These are phyloP conservation scores for Beauveria caledonica DNA, from an alignment of 2,329 filamentous ascomycete genomes.

Conservation along the genomic window DNA sequence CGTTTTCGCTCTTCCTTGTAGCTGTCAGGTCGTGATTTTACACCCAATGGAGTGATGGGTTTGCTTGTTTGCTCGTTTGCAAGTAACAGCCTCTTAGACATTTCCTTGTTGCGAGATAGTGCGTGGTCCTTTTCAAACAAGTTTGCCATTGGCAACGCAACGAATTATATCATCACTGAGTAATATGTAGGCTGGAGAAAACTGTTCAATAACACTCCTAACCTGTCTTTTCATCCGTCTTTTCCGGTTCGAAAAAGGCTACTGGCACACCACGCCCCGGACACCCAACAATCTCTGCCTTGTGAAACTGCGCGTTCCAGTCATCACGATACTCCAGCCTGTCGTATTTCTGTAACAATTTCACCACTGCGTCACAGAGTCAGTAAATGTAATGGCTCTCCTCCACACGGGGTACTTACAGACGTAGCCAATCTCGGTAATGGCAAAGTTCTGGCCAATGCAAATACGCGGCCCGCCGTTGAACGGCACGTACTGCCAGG, in stretches of 20 bases:
- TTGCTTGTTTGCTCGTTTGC: too few species aligned
- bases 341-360: slow-evolving; percentile 53
- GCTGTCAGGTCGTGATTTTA: too few species aligned
- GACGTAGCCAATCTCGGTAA: slow-evolving; percentile 55
- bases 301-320: slow-evolving; percentile 35
- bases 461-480: slow-evolving; percentile 68
- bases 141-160: background rate
- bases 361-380: slow-evolving; percentile 27
- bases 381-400: background rate
- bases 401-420: background rate
- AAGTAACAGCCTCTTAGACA: background rate
- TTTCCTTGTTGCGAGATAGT: background rate
- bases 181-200: background rate
- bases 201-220: background rate
- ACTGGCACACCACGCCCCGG: slow-evolving; percentile 35
- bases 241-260: slow-evolving; percentile 26
- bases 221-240: background rate
- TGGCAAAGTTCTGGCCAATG: slow-evolving; percentile 72
- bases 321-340: slow-evolving; percentile 40
- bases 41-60: too few species aligned
- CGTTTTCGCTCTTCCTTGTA: too few species aligned
- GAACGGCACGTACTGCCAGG: slow-evolving; percentile 68
- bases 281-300: slow-evolving; percentile 35
- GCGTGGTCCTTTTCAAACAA: background rate
- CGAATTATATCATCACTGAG: background rate